Evolutionary conservation across 179 eudicot genomes (phyloP).

Genomic region (Silene coronaria): DNA sequence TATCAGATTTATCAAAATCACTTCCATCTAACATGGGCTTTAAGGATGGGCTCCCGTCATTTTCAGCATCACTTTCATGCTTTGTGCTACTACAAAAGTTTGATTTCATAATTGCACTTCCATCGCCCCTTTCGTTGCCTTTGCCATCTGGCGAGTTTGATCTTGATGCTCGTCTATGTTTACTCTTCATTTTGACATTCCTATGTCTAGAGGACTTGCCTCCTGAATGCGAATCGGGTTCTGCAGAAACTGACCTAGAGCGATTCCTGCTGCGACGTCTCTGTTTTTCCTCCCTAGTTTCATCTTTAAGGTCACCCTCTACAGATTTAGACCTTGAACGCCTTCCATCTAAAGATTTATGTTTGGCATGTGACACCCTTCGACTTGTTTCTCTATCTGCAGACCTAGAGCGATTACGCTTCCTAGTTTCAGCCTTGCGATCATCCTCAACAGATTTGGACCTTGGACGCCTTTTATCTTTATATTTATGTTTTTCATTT

Average conservation of each 20-base stretch:
- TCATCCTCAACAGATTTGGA: slow-evolving; percentile 33
- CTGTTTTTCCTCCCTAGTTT: slow-evolving; percentile 44
- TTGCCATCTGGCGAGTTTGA: slow-evolving; percentile 47
- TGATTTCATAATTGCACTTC: slow-evolving; percentile 28
- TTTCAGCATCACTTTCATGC: slow-evolving; percentile 35
- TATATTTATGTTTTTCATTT: slow-evolving; percentile 25
- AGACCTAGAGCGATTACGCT: slow-evolving; percentile 35
- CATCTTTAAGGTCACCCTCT: slow-evolving; percentile 30
- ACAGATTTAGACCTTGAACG: slow-evolving; percentile 32
- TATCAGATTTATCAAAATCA: slow-evolving; percentile 30
- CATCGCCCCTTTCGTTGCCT: slow-evolving; percentile 25
- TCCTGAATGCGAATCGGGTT: slow-evolving; percentile 39
- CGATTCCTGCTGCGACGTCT: slow-evolving; percentile 50
- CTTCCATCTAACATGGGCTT: slow-evolving; percentile 21
- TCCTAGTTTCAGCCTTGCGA: slow-evolving; percentile 19
- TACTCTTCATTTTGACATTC: slow-evolving; percentile 40
- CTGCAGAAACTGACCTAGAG: slow-evolving; percentile 65
- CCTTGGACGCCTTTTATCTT: slow-evolving; percentile 31
- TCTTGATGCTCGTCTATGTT: slow-evolving; percentile 46
- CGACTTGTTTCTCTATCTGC: slow-evolving; percentile 22
- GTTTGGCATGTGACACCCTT: slow-evolving; percentile 23
- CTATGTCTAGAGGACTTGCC: slow-evolving; percentile 41
- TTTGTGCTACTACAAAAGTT: slow-evolving; percentile 22
- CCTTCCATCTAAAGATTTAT: slow-evolving; percentile 22
- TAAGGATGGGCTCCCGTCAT: slow-evolving; percentile 23